phyloP scores from a whole-genome alignment of 345 rosid genomes.

The Zanthoxylum bungeanum region DNA sequence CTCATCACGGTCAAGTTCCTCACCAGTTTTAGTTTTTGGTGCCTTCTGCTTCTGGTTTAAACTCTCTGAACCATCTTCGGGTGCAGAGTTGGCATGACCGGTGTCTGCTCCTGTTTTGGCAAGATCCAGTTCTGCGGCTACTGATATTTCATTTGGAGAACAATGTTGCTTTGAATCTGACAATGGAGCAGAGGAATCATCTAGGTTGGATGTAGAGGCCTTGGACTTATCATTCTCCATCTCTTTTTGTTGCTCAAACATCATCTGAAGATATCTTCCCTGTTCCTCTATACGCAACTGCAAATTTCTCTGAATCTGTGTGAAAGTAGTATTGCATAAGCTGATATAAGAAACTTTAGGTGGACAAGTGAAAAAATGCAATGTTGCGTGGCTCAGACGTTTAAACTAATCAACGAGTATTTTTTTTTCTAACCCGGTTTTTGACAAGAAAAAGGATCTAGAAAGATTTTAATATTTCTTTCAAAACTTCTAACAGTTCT shows the following conservation, averaged over 20 bases:
- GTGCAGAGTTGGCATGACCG: background rate
- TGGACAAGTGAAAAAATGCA: background rate
- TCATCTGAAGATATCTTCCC: slow-evolving; percentile 58
- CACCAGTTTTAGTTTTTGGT: background rate
- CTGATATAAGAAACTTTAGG: background rate
- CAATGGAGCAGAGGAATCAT: background rate
- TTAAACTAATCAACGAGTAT: slow-evolving; percentile 12
- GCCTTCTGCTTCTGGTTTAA: slow-evolving; percentile 18
- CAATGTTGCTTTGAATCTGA: background rate
- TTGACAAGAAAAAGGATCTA: background rate
- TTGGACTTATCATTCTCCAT: slow-evolving; percentile 24
- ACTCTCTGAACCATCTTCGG: background rate
- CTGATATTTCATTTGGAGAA: background rate
- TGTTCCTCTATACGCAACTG: slow-evolving; percentile 80
- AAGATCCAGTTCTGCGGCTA: slow-evolving; percentile 9
- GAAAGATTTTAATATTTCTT: background rate
- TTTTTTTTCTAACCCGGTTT: background rate
- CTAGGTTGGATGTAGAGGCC: slow-evolving; percentile 9
- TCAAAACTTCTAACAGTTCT: background rate
- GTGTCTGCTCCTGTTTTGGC: background rate
- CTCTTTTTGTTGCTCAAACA: slow-evolving; percentile 57
- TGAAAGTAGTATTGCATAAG: background rate
- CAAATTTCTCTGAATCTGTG: slow-evolving; percentile 82
- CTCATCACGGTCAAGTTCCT: background rate
- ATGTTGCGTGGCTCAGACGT: slow-evolving; percentile 1